A percentile compares a stretch with the other conserved stretches of the same genome.
These are phyloP conservation scores for Ocimum tenuiflorum DNA, from an alignment of 257 asterid genomes.

Conservation along the genomic window DNA sequence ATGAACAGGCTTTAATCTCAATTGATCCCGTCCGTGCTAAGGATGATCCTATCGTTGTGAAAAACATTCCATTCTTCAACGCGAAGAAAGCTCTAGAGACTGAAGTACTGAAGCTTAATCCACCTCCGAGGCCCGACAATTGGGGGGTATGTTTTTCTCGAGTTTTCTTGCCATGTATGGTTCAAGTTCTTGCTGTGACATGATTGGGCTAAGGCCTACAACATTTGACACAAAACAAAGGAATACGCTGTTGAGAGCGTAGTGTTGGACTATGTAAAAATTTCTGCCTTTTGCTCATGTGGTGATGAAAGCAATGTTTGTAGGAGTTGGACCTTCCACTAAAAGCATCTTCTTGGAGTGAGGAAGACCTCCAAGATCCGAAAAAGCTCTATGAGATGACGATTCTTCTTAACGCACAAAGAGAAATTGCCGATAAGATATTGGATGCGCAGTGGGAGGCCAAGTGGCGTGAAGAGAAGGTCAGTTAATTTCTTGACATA, in stretches of 20 bases:
- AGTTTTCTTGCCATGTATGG: background rate
- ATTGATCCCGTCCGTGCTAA: conserved; percentile 83
- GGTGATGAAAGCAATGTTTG: conserved; percentile 10
- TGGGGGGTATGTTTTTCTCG: conserved; percentile 67
- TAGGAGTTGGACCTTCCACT: conserved; percentile 88
- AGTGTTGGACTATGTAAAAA: too few relatives aligned
- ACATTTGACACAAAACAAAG: too few relatives aligned
- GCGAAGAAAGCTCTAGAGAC: conserved; percentile 77
- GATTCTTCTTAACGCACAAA: conserved; percentile 81
- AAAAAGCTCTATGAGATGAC: conserved; percentile 86
- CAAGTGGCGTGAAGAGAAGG: conserved; percentile 93
- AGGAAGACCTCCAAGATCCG: conserved; percentile 83
- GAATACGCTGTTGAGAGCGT: too few relatives aligned
- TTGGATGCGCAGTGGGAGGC: conserved; percentile 89
- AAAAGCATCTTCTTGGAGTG: conserved; percentile 72
- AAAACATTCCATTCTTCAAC: conserved; percentile 64
- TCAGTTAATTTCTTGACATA: conserved; percentile 7
- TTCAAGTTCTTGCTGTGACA: background rate
- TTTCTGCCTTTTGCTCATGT: background rate
- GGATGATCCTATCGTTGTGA: conserved; percentile 80
- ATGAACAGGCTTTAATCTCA: conserved; percentile 76
- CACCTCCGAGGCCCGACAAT: conserved; percentile 75
- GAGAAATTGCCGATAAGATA: conserved; percentile 70
- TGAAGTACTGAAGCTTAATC: conserved; percentile 82
- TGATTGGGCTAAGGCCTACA: background rate